Conservation (phyloP, 2,329 filamentous ascomycete species). For the Cytospora paraplurivora region DNA sequence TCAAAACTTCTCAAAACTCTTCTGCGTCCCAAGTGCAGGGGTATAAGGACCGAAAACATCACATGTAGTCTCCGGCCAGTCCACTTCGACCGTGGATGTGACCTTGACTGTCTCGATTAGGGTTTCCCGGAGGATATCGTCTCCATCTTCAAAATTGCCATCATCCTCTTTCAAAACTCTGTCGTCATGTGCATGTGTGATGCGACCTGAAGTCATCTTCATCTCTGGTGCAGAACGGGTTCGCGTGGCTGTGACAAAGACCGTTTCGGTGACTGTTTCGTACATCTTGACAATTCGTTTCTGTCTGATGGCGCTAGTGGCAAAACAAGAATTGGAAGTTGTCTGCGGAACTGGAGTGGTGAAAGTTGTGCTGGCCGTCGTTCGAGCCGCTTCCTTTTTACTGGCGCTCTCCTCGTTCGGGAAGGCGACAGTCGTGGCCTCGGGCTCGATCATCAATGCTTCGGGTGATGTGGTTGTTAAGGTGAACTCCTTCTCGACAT, state of each 20-base stretch:
- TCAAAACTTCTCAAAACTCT: not conserved
- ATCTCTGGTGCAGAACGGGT: slow-evolving; percentile 1
- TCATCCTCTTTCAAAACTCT: not conserved
- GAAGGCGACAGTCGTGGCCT: not conserved
- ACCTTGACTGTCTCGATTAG: slow-evolving; percentile 31
- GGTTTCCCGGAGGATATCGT: not conserved
- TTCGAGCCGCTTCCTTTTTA: not conserved
- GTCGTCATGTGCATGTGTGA: not conserved
- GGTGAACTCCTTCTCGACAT: not conserved
- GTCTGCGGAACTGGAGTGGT: not conserved
- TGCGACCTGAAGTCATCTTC: not conserved
- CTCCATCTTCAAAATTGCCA: not conserved
- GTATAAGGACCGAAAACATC: not conserved
- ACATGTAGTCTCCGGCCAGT: not conserved
- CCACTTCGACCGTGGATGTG: slow-evolving; percentile 27
- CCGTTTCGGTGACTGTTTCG: slow-evolving; percentile 36
- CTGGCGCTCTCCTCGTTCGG: not conserved
- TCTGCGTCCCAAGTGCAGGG: not conserved
- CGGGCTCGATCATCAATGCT: not conserved
- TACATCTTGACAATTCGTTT: not conserved
- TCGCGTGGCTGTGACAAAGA: slow-evolving; percentile 31
- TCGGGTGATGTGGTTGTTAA: not conserved
- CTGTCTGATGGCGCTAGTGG: not conserved
- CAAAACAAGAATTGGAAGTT: not conserved
- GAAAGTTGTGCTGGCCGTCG: not conserved